Evolutionary conservation across 441 rosid genomes (phyloP), one percentile per base, ranked within the genome.

Genomic region (Bocquillonia castaneifolia): DNA sequence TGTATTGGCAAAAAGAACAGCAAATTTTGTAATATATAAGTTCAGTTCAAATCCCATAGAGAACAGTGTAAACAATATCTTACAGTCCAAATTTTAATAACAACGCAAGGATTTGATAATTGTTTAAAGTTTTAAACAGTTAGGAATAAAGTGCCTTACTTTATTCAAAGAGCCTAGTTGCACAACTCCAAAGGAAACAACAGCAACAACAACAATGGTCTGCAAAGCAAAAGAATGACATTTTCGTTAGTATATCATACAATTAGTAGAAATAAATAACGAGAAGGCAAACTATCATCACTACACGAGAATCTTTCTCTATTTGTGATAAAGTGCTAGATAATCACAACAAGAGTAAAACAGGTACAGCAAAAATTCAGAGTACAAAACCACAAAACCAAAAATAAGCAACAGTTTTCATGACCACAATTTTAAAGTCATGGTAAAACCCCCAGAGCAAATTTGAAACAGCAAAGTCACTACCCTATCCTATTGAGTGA

Each of bases 151-250:
- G 64, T 48, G 37, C 70, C 96, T 86, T 87, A 90, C 98, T 75
- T 86, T 78, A 71, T 67, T 76, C 65, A 86, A 76, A 59, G 97
- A 91, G 72, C 96, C 98, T 66, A 93, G 93, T 77, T 93, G 98
- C 64, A 88, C 80, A 71, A 93, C 96, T 79, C 96, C 98, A 80
- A 75, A 80, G 9, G 88, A 85, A 78, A 80, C 87, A 77, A 89
- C 89, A 75, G 96, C 82, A 51, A 86, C 84, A 67, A 89, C 87
- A 71, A 76, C 84, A 75, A 89, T 75, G 63, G 96, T 86, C 98
- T 90, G 82, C 72, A 73, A 39, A 69, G 53, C 59, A 79, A 78
- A 66, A 31, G 32, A 66, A 66, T 62, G 3, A 15, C 26, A 66
- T 26, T 56, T 45, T 52, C 47, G 39, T 68, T 47, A 52, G 63